These are phyloP conservation scores for Adansonia digitata DNA, from an alignment of 345 rosid genomes.

Conservation along the genomic window DNA sequence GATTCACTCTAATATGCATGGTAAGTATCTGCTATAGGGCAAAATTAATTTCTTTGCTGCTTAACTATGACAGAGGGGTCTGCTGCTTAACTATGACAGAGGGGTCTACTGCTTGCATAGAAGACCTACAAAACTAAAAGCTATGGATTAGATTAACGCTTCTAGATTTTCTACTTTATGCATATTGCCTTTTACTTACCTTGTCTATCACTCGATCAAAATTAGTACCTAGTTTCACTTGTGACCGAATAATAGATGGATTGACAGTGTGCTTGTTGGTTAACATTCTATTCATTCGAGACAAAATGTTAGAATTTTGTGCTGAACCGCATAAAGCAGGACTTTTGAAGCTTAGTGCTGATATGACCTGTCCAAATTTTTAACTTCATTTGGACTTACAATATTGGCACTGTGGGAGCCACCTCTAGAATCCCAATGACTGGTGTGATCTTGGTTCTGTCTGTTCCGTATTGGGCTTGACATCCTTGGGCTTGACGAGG, in stretches of 20 bases:
- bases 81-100: background rate
- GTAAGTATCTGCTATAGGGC: slow-evolving; percentile 35
- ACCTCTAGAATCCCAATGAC: background rate
- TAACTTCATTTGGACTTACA: background rate
- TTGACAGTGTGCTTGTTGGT: background rate
- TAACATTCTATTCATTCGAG: background rate
- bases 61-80: background rate
- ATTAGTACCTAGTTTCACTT: background rate
- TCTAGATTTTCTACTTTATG: background rate
- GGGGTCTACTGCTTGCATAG: slow-evolving; percentile 1
- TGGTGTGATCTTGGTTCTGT: too few species aligned
- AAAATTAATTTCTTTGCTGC: slow-evolving; percentile 4
- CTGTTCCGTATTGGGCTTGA: too few species aligned
- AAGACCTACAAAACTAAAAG: background rate
- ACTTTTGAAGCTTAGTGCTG: background rate
- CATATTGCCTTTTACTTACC: background rate
- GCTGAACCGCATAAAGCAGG: background rate
- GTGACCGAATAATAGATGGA: background rate
- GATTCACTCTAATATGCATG: slow-evolving; percentile 56
- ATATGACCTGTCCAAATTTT: background rate
- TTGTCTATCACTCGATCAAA: background rate
- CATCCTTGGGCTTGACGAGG: too few species aligned
- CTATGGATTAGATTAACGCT: background rate
- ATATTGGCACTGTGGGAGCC: background rate
- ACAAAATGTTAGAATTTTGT: background rate